phyloP scores from a whole-genome alignment of 2,329 filamentous ascomycete species.

The Dactylellina parvicollis region DNA sequence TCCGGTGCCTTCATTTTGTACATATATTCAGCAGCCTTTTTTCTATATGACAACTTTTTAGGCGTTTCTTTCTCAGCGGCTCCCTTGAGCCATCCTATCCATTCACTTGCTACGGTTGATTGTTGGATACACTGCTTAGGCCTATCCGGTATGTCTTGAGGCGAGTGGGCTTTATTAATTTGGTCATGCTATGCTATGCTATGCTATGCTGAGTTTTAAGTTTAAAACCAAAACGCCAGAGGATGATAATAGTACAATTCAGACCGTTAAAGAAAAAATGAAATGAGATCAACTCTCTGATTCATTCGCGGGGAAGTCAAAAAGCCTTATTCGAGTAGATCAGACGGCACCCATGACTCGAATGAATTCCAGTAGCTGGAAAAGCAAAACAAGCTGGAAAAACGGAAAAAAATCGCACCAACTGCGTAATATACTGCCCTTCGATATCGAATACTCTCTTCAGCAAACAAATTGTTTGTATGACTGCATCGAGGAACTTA shows the following conservation, averaged over 20 bases:
- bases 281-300: not conserved
- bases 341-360: too few relatives aligned
- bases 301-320: not conserved
- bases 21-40: conserved; percentile 21
- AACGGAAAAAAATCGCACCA: not conserved
- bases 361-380: too few relatives aligned
- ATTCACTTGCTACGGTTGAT: not conserved
- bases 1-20: conserved; percentile 3
- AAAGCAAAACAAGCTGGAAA: not conserved
- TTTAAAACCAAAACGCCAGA: conserved; percentile 4
- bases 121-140: too few relatives aligned
- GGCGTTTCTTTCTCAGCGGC: not conserved
- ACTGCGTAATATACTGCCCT: not conserved
- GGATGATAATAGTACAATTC: conserved; percentile 7
- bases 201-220: not conserved
- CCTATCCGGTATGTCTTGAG: too few relatives aligned
- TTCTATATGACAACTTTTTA: not conserved
- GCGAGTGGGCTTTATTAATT: not conserved
- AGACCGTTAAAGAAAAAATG: not conserved
- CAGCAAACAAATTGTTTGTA: not conserved
- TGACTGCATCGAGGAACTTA: not conserved
- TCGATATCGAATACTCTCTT: not conserved
- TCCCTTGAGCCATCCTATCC: not conserved
- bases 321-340: not conserved
- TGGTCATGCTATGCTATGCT: conserved; percentile 10